A percentile compares a stretch with the other conserved stretches of the same genome.
These are phyloP conservation scores for Cyberlindnera mississippiensis DNA, from an alignment of 805 yeast genomes.

Conservation along the genomic window DNA sequence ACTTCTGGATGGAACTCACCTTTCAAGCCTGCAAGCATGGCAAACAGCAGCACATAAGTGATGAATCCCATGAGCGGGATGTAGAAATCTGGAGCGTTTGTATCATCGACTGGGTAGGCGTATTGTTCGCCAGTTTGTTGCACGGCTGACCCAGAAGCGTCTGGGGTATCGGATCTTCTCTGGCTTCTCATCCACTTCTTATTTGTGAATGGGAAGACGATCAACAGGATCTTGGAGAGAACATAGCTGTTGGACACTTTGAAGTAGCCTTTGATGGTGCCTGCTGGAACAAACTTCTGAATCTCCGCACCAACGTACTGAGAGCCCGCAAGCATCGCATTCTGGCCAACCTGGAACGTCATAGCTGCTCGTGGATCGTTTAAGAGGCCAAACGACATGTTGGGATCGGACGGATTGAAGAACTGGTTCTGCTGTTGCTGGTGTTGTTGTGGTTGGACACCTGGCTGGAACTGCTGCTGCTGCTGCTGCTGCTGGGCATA, in stretches of 20 bases:
- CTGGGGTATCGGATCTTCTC: slow-evolving; percentile 33
- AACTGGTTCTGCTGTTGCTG: slow-evolving; percentile 20
- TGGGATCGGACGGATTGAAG: slow-evolving; percentile 7
- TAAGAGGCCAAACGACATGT: slow-evolving; percentile 38
- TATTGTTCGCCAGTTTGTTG: slow-evolving; percentile 31
- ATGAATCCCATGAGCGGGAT: slow-evolving; percentile 91
- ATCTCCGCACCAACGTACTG: slow-evolving; percentile 66
- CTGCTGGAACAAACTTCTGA: slow-evolving; percentile 43
- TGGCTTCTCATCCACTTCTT: slow-evolving; percentile 72
- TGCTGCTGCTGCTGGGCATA: slow-evolving; percentile 4
- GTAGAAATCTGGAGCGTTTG: slow-evolving; percentile 94
- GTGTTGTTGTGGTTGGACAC: too few relatives aligned
- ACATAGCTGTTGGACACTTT: slow-evolving; percentile 90
- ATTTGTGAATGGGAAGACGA: slow-evolving; percentile 83
- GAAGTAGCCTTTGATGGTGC: slow-evolving; percentile 78
- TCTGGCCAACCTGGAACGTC: slow-evolving; percentile 85
- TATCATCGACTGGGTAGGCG: slow-evolving; percentile 79
- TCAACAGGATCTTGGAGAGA: slow-evolving; percentile 60
- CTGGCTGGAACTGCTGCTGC: slow-evolving; percentile 15
- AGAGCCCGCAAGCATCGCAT: slow-evolving; percentile 78
- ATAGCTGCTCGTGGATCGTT: slow-evolving; percentile 77
- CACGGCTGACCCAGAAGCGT: not conserved
- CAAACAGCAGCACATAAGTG: slow-evolving; percentile 81
- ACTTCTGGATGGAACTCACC: slow-evolving; percentile 93
- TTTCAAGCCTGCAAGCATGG: slow-evolving; percentile 76